These are phyloP conservation scores for Alisma plantagoaquatica DNA, from an alignment of 106 monocot species.

Conservation along the genomic window DNA sequence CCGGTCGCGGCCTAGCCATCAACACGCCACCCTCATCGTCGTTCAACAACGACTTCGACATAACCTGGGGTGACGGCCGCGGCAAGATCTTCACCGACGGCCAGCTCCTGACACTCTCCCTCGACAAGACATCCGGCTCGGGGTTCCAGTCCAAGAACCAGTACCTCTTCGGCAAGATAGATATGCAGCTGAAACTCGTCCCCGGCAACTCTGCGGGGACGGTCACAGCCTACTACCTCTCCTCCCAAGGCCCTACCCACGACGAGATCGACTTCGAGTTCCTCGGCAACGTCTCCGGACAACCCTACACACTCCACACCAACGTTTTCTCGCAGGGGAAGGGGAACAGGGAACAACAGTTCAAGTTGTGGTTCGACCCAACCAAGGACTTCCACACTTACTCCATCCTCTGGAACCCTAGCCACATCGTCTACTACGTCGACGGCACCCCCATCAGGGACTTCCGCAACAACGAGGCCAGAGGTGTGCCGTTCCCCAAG, in stretches of 20 bases:
- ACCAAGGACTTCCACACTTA: constrained; percentile 6
- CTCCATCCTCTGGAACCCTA: constrained; percentile 7
- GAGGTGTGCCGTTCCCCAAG: constrained; percentile 4
- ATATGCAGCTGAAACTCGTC: constrained; percentile 12
- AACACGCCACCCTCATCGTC: too few species aligned
- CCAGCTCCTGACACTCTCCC: background rate
- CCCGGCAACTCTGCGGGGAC: constrained; percentile 11
- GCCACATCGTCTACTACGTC: constrained; percentile 7
- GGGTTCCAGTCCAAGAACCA: constrained; percentile 9
- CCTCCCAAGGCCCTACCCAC: constrained; percentile 1
- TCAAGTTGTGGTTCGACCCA: constrained; percentile 4
- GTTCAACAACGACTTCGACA: constrained; percentile 2
- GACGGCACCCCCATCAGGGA: constrained; percentile 11
- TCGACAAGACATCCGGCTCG: constrained; percentile 9
- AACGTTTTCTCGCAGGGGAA: constrained; percentile 8
- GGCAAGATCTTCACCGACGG: too few species aligned
- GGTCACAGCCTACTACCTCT: constrained; percentile 8
- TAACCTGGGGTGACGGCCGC: too few species aligned
- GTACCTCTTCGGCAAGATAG: constrained; percentile 11
- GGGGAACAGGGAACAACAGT: constrained; percentile 8
- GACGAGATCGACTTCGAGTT: constrained; percentile 15
- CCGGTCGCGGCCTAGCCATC: too few species aligned
- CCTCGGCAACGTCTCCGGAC: constrained; percentile 4
- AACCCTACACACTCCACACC: constrained; percentile 10
- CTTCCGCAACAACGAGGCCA: constrained; percentile 2